These are phyloP conservation scores for Trametes villosa DNA, from an alignment of 768 basidiomycete genomes.

Conservation along the genomic window DNA sequence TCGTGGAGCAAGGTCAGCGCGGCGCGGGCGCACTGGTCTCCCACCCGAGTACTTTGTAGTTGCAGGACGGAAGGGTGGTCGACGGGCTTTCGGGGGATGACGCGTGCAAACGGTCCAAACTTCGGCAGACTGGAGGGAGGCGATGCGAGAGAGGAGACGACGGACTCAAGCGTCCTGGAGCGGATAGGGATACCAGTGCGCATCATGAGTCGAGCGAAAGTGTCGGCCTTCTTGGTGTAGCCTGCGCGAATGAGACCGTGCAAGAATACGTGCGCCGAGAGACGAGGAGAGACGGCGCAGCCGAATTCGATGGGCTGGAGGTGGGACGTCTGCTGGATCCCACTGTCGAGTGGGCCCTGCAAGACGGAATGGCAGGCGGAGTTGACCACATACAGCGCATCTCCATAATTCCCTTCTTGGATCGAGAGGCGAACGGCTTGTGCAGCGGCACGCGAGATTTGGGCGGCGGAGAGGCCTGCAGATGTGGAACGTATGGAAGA, in stretches of 20 bases:
- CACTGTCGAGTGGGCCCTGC: slow-evolving; percentile 21
- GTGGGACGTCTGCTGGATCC: slow-evolving; percentile 26
- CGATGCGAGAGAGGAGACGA: slow-evolving; percentile 40
- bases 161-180: slow-evolving; percentile 50
- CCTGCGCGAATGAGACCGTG: slow-evolving; percentile 65
- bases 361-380: slow-evolving; percentile 52
- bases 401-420: slow-evolving; percentile 43
- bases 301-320: slow-evolving; percentile 54
- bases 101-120: slow-evolving; percentile 25
- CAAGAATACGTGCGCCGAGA: slow-evolving; percentile 65
- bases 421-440: slow-evolving; percentile 56
- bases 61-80: slow-evolving; percentile 27
- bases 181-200: slow-evolving; percentile 54
- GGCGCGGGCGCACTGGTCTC: slow-evolving; percentile 47
- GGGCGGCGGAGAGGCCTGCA: slow-evolving; percentile 26
- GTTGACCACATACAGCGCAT: slow-evolving; percentile 62
- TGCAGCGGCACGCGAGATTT: slow-evolving; percentile 45
- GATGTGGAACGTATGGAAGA: slow-evolving; percentile 3
- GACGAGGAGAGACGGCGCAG: slow-evolving; percentile 55
- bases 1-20: slow-evolving; percentile 56
- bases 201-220: slow-evolving; percentile 57
- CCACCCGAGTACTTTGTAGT: slow-evolving; percentile 41
- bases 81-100: slow-evolving; percentile 17
- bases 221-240: slow-evolving; percentile 50
- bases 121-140: slow-evolving; percentile 20